Conservation (phyloP, 352 stramenopile species). For the Pythium chondricola region DNA sequence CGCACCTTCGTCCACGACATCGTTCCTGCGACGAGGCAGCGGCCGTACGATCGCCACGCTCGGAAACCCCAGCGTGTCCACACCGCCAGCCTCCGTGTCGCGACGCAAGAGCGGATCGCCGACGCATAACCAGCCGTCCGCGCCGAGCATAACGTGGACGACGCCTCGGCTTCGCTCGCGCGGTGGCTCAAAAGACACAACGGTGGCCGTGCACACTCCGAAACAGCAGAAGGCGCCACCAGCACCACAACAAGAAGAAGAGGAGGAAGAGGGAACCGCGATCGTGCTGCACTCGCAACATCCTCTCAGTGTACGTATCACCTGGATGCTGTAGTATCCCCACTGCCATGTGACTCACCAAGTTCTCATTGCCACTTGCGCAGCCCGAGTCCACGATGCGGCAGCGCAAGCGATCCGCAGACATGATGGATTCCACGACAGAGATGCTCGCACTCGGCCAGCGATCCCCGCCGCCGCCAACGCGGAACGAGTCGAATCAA, state of each 20-base stretch:
- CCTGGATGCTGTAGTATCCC: too few species aligned
- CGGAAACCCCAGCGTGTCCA: neutral
- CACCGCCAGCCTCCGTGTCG: neutral
- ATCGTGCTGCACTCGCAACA: too few species aligned
- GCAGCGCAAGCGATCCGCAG: conserved; percentile 19
- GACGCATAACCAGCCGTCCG: neutral
- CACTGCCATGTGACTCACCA: too few species aligned
- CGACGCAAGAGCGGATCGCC: conserved; percentile 8
- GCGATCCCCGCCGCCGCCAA: conserved; percentile 4
- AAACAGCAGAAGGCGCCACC: neutral
- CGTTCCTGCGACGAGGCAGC: conserved; percentile 12
- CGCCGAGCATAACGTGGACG: neutral
- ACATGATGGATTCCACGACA: conserved; percentile 23
- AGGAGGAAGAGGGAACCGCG: neutral
- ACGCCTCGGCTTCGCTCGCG: neutral
- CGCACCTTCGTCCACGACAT: neutral
- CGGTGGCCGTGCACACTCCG: neutral
- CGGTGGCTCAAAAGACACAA: neutral
- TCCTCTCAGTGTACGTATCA: neutral
- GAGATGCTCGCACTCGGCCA: too few species aligned
- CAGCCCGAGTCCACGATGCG: too few species aligned
- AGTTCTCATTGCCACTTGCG: too few species aligned
- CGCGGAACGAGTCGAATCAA: neutral
- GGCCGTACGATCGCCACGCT: conserved; percentile 19
- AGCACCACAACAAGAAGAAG: neutral